Evolutionary conservation across 768 basidiomycete species (phyloP).

Genomic region (Tulasnella calospora): DNA sequence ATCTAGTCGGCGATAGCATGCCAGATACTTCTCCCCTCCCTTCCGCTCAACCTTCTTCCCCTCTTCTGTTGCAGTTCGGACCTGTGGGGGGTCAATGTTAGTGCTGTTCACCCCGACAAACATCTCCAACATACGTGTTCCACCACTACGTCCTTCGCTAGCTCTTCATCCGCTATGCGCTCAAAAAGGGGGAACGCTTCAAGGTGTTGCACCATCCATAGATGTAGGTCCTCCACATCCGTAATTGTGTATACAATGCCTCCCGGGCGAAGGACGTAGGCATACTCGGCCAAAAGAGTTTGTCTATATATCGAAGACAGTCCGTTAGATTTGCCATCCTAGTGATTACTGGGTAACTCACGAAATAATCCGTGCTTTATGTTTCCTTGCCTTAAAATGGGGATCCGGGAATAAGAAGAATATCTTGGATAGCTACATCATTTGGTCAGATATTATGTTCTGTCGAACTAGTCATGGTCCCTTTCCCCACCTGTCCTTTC

Average conservation of each 20-base stretch:
- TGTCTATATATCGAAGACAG: conserved; percentile 43
- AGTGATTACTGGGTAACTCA: conserved; percentile 29
- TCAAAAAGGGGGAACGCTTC: conserved; percentile 83
- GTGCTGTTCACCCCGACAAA: neutral
- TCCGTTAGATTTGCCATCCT: neutral
- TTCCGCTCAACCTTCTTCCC: conserved; percentile 96
- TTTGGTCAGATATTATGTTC: neutral
- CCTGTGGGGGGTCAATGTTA: conserved; percentile 36
- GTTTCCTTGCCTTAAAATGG: conserved; percentile 96
- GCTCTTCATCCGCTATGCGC: conserved; percentile 63
- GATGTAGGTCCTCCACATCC: conserved; percentile 87
- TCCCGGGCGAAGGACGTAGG: conserved; percentile 86
- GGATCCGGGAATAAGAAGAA: conserved; percentile 99
- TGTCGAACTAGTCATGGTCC: too few species aligned
- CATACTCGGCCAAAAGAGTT: conserved; percentile 95
- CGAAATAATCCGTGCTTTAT: conserved; percentile 98
- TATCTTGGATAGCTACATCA: conserved; percentile 61
- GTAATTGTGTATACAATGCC: conserved; percentile 98
- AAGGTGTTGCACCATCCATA: conserved; percentile 94
- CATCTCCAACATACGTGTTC: conserved; percentile 48
- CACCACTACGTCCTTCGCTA: conserved; percentile 76
- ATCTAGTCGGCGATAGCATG: conserved; percentile 72
- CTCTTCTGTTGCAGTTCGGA: conserved; percentile 86
- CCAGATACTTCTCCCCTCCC: conserved; percentile 83
- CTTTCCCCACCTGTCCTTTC: conserved; percentile 58